These are phyloP conservation scores for Fusarium dimerum DNA, from an alignment of 2,329 filamentous ascomycete species.

Conservation along the genomic window DNA sequence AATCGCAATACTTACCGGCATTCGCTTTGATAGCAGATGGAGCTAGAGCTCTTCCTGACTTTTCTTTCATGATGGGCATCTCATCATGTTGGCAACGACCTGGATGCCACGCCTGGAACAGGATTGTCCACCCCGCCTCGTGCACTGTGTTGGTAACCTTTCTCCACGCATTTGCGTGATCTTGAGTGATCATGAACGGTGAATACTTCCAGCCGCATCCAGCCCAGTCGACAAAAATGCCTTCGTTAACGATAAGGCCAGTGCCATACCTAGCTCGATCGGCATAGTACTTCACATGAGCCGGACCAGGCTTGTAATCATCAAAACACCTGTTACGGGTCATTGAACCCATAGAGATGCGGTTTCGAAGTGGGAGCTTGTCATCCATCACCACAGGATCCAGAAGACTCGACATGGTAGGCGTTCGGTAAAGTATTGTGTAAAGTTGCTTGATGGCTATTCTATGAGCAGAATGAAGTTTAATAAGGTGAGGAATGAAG, in stretches of 20 bases:
- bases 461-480: too few species aligned
- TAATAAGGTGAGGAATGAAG: too few species aligned
- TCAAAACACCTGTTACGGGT: constrained; percentile 9
- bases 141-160: neutral
- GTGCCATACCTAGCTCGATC: constrained; percentile 3
- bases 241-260: constrained; percentile 1
- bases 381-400: neutral
- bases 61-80: constrained; percentile 1
- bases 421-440: too few species aligned
- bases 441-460: too few species aligned
- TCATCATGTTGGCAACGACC: constrained; percentile 8
- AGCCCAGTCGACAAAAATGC: constrained; percentile 6
- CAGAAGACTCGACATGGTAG: constrained; percentile 8
- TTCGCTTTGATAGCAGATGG: constrained; percentile 3
- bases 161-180: neutral
- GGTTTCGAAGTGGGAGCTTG: constrained; percentile 2
- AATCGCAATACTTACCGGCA: constrained; percentile 4
- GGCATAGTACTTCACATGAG: constrained; percentile 4
- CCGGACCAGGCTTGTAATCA: constrained; percentile 4
- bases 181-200: neutral
- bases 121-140: neutral
- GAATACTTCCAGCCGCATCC: constrained; percentile 6
- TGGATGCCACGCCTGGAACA: constrained; percentile 12
- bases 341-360: constrained; percentile 14
- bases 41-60: neutral